Conservation (phyloP, 352 stramenopile species). For the Pythium phragmitis region DNA sequence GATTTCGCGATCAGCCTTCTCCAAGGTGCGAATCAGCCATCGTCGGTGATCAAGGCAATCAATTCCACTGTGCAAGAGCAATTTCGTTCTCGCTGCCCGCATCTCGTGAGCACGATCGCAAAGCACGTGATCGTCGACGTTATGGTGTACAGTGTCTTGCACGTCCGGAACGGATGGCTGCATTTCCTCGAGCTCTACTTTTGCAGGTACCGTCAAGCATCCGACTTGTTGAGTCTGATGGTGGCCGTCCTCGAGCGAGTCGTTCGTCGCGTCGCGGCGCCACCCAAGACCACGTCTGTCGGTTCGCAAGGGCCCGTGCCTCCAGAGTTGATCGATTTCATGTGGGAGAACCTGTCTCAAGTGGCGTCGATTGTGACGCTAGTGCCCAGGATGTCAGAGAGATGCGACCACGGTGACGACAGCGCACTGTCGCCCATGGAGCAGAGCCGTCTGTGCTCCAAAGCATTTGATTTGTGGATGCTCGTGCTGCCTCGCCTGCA, state of each 20-base stretch:
- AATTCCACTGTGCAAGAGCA: conserved; percentile 42
- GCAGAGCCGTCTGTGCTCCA: conserved; percentile 38
- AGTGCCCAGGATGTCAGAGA: conserved; percentile 11
- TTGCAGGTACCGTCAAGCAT: conserved; percentile 40
- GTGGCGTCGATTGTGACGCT: conserved; percentile 48
- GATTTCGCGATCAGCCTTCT: conserved; percentile 64
- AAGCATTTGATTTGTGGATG: conserved; percentile 65
- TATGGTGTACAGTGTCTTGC: conserved; percentile 63
- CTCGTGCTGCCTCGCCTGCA: conserved; percentile 52
- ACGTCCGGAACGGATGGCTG: conserved; percentile 80
- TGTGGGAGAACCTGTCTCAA: conserved; percentile 83
- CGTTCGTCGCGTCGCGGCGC: conserved; percentile 28
- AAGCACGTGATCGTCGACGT: conserved; percentile 71
- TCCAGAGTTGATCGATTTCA: conserved; percentile 34
- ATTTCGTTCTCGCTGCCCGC: conserved; percentile 44
- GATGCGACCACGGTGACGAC: conserved; percentile 16
- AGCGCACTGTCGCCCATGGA: conserved; percentile 40
- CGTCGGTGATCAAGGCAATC: conserved; percentile 51
- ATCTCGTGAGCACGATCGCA: conserved; percentile 46
- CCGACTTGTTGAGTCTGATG: conserved; percentile 43
- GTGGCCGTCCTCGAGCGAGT: conserved; percentile 44
- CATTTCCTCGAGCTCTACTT: conserved; percentile 83
- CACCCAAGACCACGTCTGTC: conserved; percentile 22
- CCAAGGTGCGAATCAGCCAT: conserved; percentile 40
- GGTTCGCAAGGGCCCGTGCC: conserved; percentile 2